Percentiles rank a stretch among this genome's conserved stretches.
Evolutionary conservation across 1,139 yeast species (phyloP).

Genomic region (Candida sp.): DNA sequence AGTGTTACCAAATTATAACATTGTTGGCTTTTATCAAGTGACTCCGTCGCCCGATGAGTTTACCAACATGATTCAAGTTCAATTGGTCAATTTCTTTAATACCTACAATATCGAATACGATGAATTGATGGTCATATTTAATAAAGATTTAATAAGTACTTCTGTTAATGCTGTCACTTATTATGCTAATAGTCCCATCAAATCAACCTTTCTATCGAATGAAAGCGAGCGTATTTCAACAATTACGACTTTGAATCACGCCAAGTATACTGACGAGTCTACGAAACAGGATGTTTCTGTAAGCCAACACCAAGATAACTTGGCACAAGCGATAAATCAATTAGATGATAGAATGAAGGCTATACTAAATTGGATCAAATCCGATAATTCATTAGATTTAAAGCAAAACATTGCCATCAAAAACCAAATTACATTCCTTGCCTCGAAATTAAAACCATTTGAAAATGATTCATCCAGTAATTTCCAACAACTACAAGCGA

Average conservation of each 20-base stretch:
- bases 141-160: not conserved
- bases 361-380: constrained; percentile 15
- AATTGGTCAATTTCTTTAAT: constrained; percentile 1
- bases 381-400: constrained; percentile 8
- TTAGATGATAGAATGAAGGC: constrained; percentile 16
- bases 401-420: constrained; percentile 15
- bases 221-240: constrained; percentile 25
- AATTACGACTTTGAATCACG: constrained; percentile 22
- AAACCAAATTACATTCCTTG: constrained; percentile 21
- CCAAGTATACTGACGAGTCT: constrained; percentile 14
- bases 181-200: constrained; percentile 4
- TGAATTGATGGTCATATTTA: not conserved
- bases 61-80: constrained; percentile 8
- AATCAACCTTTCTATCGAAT: constrained; percentile 14
- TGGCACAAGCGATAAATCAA: constrained; percentile 18
- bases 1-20: constrained; percentile 21
- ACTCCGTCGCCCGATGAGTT: constrained; percentile 6
- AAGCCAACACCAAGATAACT: constrained; percentile 11
- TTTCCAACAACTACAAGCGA: constrained; percentile 14
- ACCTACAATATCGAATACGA: not conserved
- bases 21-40: constrained; percentile 29
- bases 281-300: constrained; percentile 6
- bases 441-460: constrained; percentile 18
- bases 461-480: constrained; percentile 4
- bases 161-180: not conserved